Evolutionary conservation across 2,329 filamentous ascomycete species (phyloP), one percentile per base, ranked within the genome.

Genomic region (Coniochaeta ligniaria): DNA sequence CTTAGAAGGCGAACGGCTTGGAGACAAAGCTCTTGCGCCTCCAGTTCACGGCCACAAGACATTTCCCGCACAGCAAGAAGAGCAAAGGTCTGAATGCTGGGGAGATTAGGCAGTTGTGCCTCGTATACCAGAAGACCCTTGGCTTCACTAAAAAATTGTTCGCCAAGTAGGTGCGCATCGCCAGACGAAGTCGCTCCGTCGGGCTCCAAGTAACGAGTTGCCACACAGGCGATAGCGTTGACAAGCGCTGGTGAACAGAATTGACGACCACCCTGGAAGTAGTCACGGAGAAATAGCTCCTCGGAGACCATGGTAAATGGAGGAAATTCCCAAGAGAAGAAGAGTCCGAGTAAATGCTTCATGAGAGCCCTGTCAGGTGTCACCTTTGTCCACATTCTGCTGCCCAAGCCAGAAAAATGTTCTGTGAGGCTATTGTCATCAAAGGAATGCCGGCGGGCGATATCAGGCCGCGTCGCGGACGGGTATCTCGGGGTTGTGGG

Each of bases 241-340:
- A 77, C 72, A 7, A 78, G 68, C 24, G 78, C 60, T 6, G 76
- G 64, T 41, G 75, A 80, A 70, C 79, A 82, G 65, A 78, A 79
- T 59, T 76, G 76, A 36, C 73, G 73, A 28, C 73, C 68, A 1
- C 78, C 76, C n/a, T 69, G 66, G 24, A 67, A 63, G 65, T 79
- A 79, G 66, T 81, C 78, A 59, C 73, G 71, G 62, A 75, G 70
- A 67, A 81, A 82, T 60, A 74, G 71, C 36, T 79, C 74, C 63
- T 76, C 73, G n/a, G 76, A 78, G 60, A 83, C 76, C 38, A 80
- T 71, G 33, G 78, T 73, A 65, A 80, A 80, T 63, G 79, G 81
- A 0, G 80, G 76, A 65, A 83, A 80, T 20, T 76, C 72, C 71
- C 79, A 83, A 70, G 75, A 75, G 62, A 80, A 80, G 67, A 80